phyloP scores from a whole-genome alignment of 2,329 filamentous ascomycete genomes.

The Microcyclosporella mali region DNA sequence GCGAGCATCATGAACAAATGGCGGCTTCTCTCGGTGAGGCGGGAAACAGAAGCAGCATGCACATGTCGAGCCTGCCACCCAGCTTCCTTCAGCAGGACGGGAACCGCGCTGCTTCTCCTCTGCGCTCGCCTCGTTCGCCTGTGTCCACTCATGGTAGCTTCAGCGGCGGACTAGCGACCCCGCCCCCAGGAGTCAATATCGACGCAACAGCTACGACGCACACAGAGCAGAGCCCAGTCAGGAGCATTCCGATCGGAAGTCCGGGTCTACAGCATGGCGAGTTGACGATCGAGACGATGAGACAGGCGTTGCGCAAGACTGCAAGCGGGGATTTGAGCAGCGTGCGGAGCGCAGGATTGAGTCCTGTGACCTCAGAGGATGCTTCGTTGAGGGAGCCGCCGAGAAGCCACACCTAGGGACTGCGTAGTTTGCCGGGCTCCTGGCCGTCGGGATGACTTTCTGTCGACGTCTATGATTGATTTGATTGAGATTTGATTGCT shows the following conservation, averaged over 20 bases:
- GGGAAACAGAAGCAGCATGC: conserved; percentile 62
- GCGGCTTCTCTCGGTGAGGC: conserved; percentile 40
- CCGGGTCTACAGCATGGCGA: conserved; percentile 51
- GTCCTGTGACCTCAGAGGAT: conserved; percentile 22
- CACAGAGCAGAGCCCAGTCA: conserved; percentile 16
- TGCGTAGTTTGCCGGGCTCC: no score
- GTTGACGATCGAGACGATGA: conserved; percentile 88
- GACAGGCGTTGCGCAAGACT: conserved; percentile 77
- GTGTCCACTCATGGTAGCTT: conserved; percentile 17
- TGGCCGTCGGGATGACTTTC: conserved; percentile 4
- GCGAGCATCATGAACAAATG: conserved; percentile 54
- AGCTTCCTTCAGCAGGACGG: conserved; percentile 26
- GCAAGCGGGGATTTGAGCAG: conserved; percentile 68
- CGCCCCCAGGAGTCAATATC: conserved; percentile 46
- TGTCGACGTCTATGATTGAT: no score
- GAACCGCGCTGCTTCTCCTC: conserved; percentile 71
- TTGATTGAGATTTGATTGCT: no score
- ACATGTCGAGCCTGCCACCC: conserved; percentile 33
- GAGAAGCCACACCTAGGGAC: conserved; percentile 26
- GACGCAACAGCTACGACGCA: conserved; percentile 4
- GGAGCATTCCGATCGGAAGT: conserved; percentile 14
- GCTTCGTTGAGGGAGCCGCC: conserved; percentile 9
- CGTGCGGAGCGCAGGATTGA: conserved; percentile 30
- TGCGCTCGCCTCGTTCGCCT: conserved; percentile 59
- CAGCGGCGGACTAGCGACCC: conserved; percentile 21